phyloP scores from a whole-genome alignment of 139 green algal species.

The Spirogloea muscicola region DNA sequence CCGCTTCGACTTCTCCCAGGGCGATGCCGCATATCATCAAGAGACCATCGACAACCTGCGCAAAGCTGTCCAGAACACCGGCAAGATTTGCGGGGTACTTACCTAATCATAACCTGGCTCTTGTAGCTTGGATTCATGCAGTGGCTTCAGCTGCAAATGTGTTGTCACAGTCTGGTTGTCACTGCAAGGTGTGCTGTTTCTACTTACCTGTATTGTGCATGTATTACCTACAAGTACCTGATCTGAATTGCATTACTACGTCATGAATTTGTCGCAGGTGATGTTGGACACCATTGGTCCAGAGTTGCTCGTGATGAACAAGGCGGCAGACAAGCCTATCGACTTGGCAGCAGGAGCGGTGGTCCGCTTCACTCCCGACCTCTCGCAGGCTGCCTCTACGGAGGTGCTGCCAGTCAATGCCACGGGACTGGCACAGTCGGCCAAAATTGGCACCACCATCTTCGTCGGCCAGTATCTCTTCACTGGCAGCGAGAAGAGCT shows the following conservation, averaged over 20 bases:
- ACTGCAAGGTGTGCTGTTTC: no score
- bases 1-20: constrained; percentile 49
- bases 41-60: constrained; percentile 48
- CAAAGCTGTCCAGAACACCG: constrained; percentile 35
- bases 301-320: constrained; percentile 34
- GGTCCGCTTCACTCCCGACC: constrained; percentile 23
- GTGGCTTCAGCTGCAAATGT: no score
- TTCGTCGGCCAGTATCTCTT: constrained; percentile 54
- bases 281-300: constrained; percentile 57
- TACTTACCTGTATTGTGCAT: no score
- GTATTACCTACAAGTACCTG: no score
- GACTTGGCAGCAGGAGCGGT: constrained; percentile 2
- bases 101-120: no score
- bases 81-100: constrained; percentile 39
- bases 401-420: constrained; percentile 22
- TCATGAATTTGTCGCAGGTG: no score
- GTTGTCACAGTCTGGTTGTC: no score
- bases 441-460: constrained; percentile 32
- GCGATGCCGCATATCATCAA: constrained; percentile 42
- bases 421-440: constrained; percentile 29
- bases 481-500: constrained; percentile 50
- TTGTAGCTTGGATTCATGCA: no score
- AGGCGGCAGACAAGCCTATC: constrained; percentile 14
- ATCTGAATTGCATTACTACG: no score
- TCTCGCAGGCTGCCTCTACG: background rate